Evolutionary conservation across 257 asterid species (phyloP).

Genomic region (Henckelia pumila): DNA sequence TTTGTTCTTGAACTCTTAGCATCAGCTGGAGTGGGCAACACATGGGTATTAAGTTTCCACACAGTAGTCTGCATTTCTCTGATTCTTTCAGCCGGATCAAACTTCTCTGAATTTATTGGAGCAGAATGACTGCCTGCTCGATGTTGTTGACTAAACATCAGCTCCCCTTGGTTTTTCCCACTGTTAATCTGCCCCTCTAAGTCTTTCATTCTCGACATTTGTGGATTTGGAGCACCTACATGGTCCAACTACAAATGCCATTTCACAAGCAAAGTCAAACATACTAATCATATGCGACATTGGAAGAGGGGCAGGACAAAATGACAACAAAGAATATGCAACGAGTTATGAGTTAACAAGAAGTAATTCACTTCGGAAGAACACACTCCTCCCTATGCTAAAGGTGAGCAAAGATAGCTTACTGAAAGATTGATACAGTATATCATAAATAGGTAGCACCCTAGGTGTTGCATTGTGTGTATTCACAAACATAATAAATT

Average conservation of each 20-base stretch:
- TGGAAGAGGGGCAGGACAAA: slow-evolving; percentile 10
- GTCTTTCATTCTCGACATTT: slow-evolving; percentile 47
- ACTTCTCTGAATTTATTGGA: slow-evolving; percentile 81
- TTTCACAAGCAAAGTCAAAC: slow-evolving; percentile 7
- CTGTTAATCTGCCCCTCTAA: slow-evolving; percentile 47
- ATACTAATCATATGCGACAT: not conserved
- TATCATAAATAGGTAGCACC: not conserved
- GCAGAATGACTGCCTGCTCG: slow-evolving; percentile 75
- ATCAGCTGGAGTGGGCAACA: slow-evolving; percentile 86
- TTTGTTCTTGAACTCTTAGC: slow-evolving; percentile 58
- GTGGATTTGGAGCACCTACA: slow-evolving; percentile 49
- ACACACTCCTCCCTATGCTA: not conserved
- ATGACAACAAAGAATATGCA: slow-evolving; percentile 12
- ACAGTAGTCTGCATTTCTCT: slow-evolving; percentile 49
- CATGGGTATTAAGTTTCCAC: slow-evolving; percentile 63
- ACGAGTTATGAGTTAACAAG: slow-evolving; percentile 18
- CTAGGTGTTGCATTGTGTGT: not conserved
- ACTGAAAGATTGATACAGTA: not conserved
- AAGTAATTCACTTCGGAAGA: not conserved
- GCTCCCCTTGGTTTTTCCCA: slow-evolving; percentile 56
- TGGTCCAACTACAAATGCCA: slow-evolving; percentile 56
- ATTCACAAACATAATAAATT: not conserved
- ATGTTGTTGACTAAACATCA: slow-evolving; percentile 40
- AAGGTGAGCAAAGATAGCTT: not conserved
- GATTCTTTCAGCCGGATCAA: slow-evolving; percentile 58